Evolutionary conservation across 371 early-diverging fungal species (phyloP), one percentile per base, ranked within the genome.

Genomic region (Blastocladiella emersonii): DNA sequence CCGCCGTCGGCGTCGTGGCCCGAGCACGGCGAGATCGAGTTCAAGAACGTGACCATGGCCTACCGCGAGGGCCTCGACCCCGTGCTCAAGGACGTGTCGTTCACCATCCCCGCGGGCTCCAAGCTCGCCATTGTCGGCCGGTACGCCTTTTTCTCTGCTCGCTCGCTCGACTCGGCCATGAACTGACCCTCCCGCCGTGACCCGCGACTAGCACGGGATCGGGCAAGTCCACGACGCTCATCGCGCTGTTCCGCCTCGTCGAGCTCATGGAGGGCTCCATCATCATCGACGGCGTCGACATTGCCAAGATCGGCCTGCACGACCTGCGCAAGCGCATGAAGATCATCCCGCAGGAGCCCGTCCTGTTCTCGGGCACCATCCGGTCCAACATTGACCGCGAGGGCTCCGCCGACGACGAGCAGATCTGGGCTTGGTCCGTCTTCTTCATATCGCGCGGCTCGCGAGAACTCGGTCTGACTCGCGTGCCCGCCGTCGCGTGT

Each of bases 181-280:
- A n/a, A n/a, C n/a, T n/a, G n/a, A n/a, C n/a, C n/a, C n/a, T n/a
- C n/a, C n/a, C n/a, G n/a, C n/a, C n/a, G n/a, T n/a, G n/a, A n/a
- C n/a, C n/a, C n/a, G n/a, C n/a, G n/a, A 89, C 89, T 19, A 81
- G 94, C 34, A 94, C 98, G 0, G 96, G 96, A 27, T 85, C 89
- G 25, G 96, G 96, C 55, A 97, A 95, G 72, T 84, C 86, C 37
- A 85, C 89, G n/a, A 71, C 94, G 66, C 92, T 89, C 32, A 77
- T 92, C 61, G 83, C 87, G 25, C 72, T 97, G 61, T 97, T 97
- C 80, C 80, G 96, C 57, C 80, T 97, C 59, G 79, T 94, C 41
- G 98, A 97, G 65, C 83, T 92, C 5, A 84, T 83, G 34, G 70
- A 55, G 15, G 92, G 92, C 41, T 63, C 68, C 27, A 85, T 91